Percentiles rank a stretch among this genome's conserved stretches.
Conservation (phyloP, 1,139 yeast species). For the Magnusiomyces paraingens region DNA sequence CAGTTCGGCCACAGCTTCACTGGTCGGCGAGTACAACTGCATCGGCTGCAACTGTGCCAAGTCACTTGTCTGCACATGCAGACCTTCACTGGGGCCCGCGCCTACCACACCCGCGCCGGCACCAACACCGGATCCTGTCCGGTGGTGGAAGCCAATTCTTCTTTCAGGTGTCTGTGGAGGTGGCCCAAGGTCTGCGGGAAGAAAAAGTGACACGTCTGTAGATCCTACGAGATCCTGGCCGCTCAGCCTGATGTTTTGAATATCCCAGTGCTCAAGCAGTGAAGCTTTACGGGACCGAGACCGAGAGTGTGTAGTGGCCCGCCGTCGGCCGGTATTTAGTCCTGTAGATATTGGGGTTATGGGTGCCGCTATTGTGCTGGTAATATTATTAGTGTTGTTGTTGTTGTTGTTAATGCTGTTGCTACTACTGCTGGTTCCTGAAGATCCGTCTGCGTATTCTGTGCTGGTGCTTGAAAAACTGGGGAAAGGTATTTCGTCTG, state of each 20-base stretch:
- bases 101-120: constrained; percentile 8
- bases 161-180: constrained; percentile 10
- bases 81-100: constrained; percentile 11
- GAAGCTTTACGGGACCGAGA: constrained; percentile 14
- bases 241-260: constrained; percentile 15
- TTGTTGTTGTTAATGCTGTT: background rate
- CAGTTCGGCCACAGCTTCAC: constrained; percentile 22
- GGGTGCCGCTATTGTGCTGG: too few species aligned
- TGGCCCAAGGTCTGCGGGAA: constrained; percentile 9
- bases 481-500: constrained; percentile 1
- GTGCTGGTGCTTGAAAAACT: background rate
- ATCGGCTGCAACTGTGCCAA: constrained; percentile 12
- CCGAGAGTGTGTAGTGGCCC: background rate
- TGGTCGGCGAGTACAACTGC: constrained; percentile 15
- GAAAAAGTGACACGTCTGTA: constrained; percentile 14
- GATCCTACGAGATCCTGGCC: constrained; percentile 16
- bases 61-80: too few species aligned
- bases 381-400: background rate
- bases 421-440: background rate
- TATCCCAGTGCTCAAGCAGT: constrained; percentile 16
- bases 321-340: background rate
- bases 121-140: background rate
- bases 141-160: background rate
- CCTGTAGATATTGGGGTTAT: too few species aligned
- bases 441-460: background rate